phyloP scores from a whole-genome alignment of 371 early-diverging fungal species.

The Mucor indicus region DNA sequence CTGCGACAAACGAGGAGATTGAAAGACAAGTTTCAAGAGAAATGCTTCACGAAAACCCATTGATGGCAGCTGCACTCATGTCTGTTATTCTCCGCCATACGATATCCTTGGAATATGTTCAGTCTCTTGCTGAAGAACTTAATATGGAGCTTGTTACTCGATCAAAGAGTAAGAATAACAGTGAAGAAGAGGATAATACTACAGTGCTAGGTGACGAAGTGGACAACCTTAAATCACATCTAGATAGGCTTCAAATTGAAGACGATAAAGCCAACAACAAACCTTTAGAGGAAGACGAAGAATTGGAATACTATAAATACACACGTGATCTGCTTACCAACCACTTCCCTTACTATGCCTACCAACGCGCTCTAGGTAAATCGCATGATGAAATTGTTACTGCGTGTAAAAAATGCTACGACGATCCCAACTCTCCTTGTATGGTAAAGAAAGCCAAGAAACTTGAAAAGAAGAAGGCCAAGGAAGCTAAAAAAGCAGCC shows the following conservation, averaged over 20 bases:
- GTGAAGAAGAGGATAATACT: constrained; percentile 1
- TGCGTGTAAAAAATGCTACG: neutral
- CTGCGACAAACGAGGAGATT: neutral
- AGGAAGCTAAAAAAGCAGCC: constrained; percentile 2
- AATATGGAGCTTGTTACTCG: neutral
- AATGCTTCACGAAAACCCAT: constrained; percentile 14
- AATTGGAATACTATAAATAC: no score
- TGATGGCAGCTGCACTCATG: constrained; percentile 33
- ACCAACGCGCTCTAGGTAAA: constrained; percentile 6
- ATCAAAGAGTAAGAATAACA: neutral
- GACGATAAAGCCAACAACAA: neutral
- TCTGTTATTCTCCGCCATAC: constrained; percentile 29
- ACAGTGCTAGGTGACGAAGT: neutral
- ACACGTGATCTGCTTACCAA: no score
- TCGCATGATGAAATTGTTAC: constrained; percentile 4
- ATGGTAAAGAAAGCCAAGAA: neutral
- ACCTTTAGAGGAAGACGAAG: neutral
- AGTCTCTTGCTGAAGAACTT: constrained; percentile 14
- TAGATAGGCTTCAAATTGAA: no score
- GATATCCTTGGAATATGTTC: constrained; percentile 18
- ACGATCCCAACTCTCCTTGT: neutral
- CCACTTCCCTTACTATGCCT: constrained; percentile 6
- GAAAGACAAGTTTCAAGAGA: constrained; percentile 1
- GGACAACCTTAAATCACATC: no score
- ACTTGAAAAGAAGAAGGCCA: no score